Evolutionary conservation across 768 basidiomycete genomes (phyloP).

Genomic region (Mycena haematopus): DNA sequence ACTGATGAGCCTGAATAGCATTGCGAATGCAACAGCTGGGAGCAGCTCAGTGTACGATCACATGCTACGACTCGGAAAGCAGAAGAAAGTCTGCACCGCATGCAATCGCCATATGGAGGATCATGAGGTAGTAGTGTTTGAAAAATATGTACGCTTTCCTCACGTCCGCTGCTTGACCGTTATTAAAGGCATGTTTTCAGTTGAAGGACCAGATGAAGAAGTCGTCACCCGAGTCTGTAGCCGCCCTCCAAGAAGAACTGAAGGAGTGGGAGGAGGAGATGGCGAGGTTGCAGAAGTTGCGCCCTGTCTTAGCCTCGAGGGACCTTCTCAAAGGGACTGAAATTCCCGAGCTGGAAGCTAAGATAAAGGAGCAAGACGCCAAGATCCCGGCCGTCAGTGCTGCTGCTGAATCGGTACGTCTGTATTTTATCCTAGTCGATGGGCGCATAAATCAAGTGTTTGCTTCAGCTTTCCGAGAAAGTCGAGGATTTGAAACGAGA

Average conservation of each 20-base stretch:
- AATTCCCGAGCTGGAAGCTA: slow-evolving; percentile 68
- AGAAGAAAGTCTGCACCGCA: slow-evolving; percentile 72
- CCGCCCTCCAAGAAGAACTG: slow-evolving; percentile 53
- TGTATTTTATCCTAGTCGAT: slow-evolving; percentile 3
- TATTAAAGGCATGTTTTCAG: slow-evolving; percentile 43
- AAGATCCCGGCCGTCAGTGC: slow-evolving; percentile 57
- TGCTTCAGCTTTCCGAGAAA: slow-evolving; percentile 55
- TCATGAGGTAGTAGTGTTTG: slow-evolving; percentile 60
- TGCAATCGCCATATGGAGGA: slow-evolving; percentile 76
- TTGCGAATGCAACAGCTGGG: slow-evolving; percentile 38
- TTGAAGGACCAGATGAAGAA: slow-evolving; percentile 68
- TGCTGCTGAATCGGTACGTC: slow-evolving; percentile 67
- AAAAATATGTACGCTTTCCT: slow-evolving; percentile 63
- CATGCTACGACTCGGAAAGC: slow-evolving; percentile 62
- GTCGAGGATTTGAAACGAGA: slow-evolving; percentile 62
- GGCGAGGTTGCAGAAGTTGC: slow-evolving; percentile 59
- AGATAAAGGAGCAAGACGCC: slow-evolving; percentile 63
- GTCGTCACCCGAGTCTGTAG: slow-evolving; percentile 53
- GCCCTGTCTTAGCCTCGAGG: slow-evolving; percentile 60
- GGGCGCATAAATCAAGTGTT: slow-evolving; percentile 4
- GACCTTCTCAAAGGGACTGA: slow-evolving; percentile 64
- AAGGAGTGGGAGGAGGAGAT: slow-evolving; percentile 67
- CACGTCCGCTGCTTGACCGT: neutral
- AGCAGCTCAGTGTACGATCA: slow-evolving; percentile 54
- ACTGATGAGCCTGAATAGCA: slow-evolving; percentile 30